Evolutionary conservation across 495 filamentous ascomycete genomes (phyloP), one percentile per base, ranked within the genome.

Genomic region (Aspergillus heteromorphus): DNA sequence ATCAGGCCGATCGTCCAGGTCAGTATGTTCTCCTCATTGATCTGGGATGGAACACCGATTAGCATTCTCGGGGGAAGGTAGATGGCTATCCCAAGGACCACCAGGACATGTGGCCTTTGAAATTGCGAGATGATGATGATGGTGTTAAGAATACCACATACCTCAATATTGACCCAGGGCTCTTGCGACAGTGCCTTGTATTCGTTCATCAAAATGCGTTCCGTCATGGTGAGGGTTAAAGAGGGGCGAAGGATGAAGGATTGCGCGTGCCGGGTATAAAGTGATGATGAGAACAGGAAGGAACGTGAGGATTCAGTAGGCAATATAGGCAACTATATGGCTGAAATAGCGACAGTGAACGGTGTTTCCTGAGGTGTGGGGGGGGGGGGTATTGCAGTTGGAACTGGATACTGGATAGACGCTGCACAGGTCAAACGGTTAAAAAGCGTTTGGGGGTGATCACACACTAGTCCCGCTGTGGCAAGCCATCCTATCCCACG

Each of bases 131-230:
- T 19, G 6, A 10, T 4, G 4, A 23, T 7, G 42, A 4, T 23
- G 19, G 6, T 14, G 7, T 21, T 19, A 1, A 18, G 23, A 41
- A 54, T 31, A 48, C 25, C 19, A 69, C 81, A 59, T 68, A 89
- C 87, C 74, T 91, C 84, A 59, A 96, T 87, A 63, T 96, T 82
- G 25, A 95, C 89, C 93, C 93, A 98, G 61, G 87, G 87, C 77
- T 97, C 92, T 63, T 90, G 85, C 10, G 82, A 77, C 7, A 97
- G 80, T 14, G 81, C 73, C 70, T 90, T 90, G 79, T 87, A 87
- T 78, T 97, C 93, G 51, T 84, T 85, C 88, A 93, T 90, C 29
- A 98, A 79, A 29, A 93, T 87, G 42, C 87, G 84, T 68, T 91
- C 87, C 6, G 92, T 87, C 77, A 79, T 79, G 59, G 31, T 56